phyloP scores from a whole-genome alignment of 2,329 filamentous ascomycete species.

The Nigrospora sphaerica region DNA sequence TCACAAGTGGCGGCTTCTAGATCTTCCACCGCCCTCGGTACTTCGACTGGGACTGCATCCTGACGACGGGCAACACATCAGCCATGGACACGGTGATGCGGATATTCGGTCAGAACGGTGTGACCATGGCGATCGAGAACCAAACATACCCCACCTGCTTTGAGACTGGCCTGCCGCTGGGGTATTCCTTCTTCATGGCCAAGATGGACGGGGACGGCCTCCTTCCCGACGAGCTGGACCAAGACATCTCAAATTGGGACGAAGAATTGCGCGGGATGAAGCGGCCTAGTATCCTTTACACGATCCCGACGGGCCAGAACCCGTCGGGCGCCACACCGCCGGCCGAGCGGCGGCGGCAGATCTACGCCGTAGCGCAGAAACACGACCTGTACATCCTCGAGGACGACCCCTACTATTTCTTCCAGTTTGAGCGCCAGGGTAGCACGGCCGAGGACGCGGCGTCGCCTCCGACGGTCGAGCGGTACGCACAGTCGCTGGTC shows the following conservation, averaged over 20 bases:
- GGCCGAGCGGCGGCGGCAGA: conserved; percentile 55
- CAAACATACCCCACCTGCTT: conserved; percentile 78
- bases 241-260: conserved; percentile 44
- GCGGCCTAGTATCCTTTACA: conserved; percentile 51
- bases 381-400: conserved; percentile 85
- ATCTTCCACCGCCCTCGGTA: conserved; percentile 83
- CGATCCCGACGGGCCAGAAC: conserved; percentile 74
- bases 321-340: conserved; percentile 82
- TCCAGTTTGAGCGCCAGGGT: conserved; percentile 76
- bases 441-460: conserved; percentile 47
- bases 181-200: conserved; percentile 42
- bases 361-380: conserved; percentile 74
- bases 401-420: conserved; percentile 91
- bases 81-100: conserved; percentile 78
- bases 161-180: conserved; percentile 49
- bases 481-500: conserved; percentile 52
- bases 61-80: conserved; percentile 81
- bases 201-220: conserved; percentile 47
- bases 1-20: conserved; percentile 27
- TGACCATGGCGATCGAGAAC: conserved; percentile 79
- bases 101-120: conserved; percentile 70
- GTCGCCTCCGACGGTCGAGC: conserved; percentile 61
- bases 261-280: conserved; percentile 27
- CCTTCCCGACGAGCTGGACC: conserved; percentile 43
- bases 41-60: conserved; percentile 77